A percentile compares a stretch with the other conserved stretches of the same genome.
Evolutionary conservation across 2,329 filamentous ascomycete species (phyloP).

Genomic region (Fusarium sp.): DNA sequence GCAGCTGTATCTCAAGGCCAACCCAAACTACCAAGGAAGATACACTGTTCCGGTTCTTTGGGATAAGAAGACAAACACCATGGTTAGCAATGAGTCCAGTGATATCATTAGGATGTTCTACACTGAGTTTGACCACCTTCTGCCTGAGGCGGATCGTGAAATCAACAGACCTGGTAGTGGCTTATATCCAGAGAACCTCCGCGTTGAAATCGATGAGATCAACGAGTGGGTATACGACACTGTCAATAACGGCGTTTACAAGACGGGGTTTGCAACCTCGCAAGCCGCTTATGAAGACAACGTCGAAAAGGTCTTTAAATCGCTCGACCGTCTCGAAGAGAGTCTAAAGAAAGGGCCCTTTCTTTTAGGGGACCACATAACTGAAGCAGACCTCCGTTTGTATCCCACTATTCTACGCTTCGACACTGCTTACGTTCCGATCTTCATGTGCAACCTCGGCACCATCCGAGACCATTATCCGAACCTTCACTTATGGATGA

Average conservation of each 20-base stretch:
- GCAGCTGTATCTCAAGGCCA: slow-evolving; percentile 77
- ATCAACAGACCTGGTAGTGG: slow-evolving; percentile 63
- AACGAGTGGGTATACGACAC: slow-evolving; percentile 76
- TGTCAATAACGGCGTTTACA: slow-evolving; percentile 65
- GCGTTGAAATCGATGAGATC: slow-evolving; percentile 70
- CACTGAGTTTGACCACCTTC: slow-evolving; percentile 74
- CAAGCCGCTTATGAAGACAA: slow-evolving; percentile 76
- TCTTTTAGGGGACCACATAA: slow-evolving; percentile 73
- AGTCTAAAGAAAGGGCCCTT: slow-evolving; percentile 68
- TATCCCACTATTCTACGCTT: slow-evolving; percentile 77
- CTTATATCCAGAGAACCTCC: slow-evolving; percentile 68
- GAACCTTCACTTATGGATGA: slow-evolving; percentile 75
- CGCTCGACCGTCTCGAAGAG: slow-evolving; percentile 73
- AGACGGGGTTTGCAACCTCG: slow-evolving; percentile 73
- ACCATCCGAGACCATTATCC: slow-evolving; percentile 76
- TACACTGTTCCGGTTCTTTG: slow-evolving; percentile 82
- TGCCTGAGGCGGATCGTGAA: slow-evolving; percentile 67
- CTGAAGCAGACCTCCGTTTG: slow-evolving; percentile 77
- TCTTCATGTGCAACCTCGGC: slow-evolving; percentile 74
- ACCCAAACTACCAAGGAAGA: slow-evolving; percentile 75
- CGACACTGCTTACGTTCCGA: slow-evolving; percentile 75
- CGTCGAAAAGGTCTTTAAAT: slow-evolving; percentile 70
- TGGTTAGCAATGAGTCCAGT: slow-evolving; percentile 86
- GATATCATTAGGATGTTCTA: slow-evolving; percentile 91
- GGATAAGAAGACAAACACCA: slow-evolving; percentile 75